Evolutionary conservation across 306 rosid genomes (phyloP), one percentile per base, ranked within the genome.

Genomic region (Inga oerstediana): DNA sequence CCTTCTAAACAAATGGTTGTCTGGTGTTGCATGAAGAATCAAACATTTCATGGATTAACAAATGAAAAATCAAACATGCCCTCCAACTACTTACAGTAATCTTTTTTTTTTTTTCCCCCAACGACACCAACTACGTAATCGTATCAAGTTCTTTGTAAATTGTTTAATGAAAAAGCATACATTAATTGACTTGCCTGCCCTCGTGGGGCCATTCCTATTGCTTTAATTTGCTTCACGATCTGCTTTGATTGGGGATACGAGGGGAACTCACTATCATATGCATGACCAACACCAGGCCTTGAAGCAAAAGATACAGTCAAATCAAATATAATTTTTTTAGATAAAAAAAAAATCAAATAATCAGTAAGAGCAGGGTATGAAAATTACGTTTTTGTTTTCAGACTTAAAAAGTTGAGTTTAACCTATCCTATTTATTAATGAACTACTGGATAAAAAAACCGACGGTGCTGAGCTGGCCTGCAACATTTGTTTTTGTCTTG

Each of bases 141-240:
- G 2, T 54, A 19, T 54, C 61, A 56, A 19, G 0, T 56, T 54
- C 19, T 52, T 39, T 9, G 48, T 17, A 39, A 17, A 6, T 8
- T 35, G 7, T 20, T 67, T 34, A 10, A 67, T 16, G 24, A 16
- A 8, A 35, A 34, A 17, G n/a, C 46, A 37, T 44, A 2, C 9
- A 39, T 27, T 10, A 48, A 44, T 74, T 79, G 86, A 74, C 84
- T 79, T 58, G 27, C 30, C 56, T 74, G 78, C 43, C 35, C 41
- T 78, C 0, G 35, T 67, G 81, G 80, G 75, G 59, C 85, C 85
- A 72, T 64, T 8, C 19, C 45, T 2, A 35, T 72, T 43, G 64
- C 62, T 77, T 52, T 64, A 43, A 44, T 77, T 61, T 20, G 19
- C 37, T 48, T 20, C 43, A 39, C 43, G 41, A 39, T 6, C 41